Evolutionary conservation across 768 basidiomycete species (phyloP), one percentile per base, ranked within the genome.

Genomic region (Udeniomyces megalosporus): DNA sequence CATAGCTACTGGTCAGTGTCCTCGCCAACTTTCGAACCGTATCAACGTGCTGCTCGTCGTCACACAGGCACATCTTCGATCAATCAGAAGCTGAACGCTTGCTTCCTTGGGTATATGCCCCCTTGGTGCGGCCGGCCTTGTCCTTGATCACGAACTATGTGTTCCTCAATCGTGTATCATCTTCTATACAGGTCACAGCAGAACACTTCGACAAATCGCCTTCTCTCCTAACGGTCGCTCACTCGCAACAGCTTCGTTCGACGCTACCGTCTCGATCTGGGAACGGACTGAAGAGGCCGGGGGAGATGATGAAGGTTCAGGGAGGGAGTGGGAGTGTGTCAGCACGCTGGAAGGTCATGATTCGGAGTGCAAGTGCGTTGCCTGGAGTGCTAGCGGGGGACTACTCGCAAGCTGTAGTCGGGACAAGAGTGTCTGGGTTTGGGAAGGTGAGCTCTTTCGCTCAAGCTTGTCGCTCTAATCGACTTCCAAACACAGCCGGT

Each of bases 341-440:
- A 84, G 83, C 53, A 80, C 85, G 44, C 74, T 96, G 24, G 90
- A 96, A 71, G 93, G 95, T 0, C 95, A 96, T 71, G 93, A 96
- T 71, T 91, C 71, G 58, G 93, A 99, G 72, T 96, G 92, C 77
- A 97, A 97, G 76, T 80, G 84, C 60, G 86, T 92, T 0, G 85
- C 82, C 3, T 96, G 85, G 74, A 88, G 85, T 12, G 76, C 76
- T 38, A 81, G 82, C n/a, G 84, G 81, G 0, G 83, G 79, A 2
- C 74, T 95, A 28, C 77, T 99, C n/a, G 95, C 93, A 10, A 91
- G 85, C 65, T 96, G 92, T 71, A 86, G 87, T 67, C 78, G 95
- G 63, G 95, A 97, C 75, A 99, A 97, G 76, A 88, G 89, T 5
- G 91, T 97, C 0, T 97, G 95, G 95, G 81, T 99, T 38, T 99